Conservation (phyloP, 192 early-diverging fungal genomes). For the Kappamyces sp. region DNA sequence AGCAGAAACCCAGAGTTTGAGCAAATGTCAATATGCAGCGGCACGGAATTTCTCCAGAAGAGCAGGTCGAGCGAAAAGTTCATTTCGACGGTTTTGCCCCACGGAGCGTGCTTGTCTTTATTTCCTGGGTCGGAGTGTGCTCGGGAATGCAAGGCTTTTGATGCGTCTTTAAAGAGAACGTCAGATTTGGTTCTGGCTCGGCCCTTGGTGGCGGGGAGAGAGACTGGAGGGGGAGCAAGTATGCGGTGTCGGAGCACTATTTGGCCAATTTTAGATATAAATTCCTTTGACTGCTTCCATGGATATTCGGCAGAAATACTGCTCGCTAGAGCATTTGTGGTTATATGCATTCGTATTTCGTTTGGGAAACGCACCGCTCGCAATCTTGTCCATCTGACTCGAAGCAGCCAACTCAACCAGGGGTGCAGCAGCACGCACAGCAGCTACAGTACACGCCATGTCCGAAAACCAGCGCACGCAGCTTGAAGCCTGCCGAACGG, state of each 20-base stretch:
- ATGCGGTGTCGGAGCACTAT: slow-evolving; percentile 27
- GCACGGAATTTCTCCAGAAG: slow-evolving; percentile 39
- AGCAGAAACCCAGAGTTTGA: slow-evolving; percentile 18
- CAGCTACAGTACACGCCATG: too few species aligned
- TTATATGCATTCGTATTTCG: too few species aligned
- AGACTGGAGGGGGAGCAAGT: neutral
- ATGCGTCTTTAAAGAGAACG: neutral
- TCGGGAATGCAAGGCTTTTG: slow-evolving; percentile 8
- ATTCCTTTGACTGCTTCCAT: slow-evolving; percentile 19
- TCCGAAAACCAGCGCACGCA: too few species aligned
- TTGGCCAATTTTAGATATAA: slow-evolving; percentile 34
- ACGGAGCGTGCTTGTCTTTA: slow-evolving; percentile 1
- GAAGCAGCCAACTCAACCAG: too few species aligned
- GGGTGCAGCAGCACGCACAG: too few species aligned
- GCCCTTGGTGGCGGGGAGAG: neutral
- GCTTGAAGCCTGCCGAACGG: too few species aligned
- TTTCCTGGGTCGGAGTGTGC: slow-evolving; percentile 11
- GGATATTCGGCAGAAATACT: too few species aligned
- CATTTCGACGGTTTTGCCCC: neutral
- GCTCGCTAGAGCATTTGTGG: too few species aligned
- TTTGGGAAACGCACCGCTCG: too few species aligned
- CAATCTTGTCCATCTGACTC: too few species aligned
- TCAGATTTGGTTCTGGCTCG: slow-evolving; percentile 10
- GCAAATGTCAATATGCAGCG: slow-evolving; percentile 41
- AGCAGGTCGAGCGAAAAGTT: slow-evolving; percentile 17